Evolutionary conservation across 208 protist species (phyloP), one percentile per base, ranked within the genome.

Genomic region (Novymonas esmeraldas): DNA sequence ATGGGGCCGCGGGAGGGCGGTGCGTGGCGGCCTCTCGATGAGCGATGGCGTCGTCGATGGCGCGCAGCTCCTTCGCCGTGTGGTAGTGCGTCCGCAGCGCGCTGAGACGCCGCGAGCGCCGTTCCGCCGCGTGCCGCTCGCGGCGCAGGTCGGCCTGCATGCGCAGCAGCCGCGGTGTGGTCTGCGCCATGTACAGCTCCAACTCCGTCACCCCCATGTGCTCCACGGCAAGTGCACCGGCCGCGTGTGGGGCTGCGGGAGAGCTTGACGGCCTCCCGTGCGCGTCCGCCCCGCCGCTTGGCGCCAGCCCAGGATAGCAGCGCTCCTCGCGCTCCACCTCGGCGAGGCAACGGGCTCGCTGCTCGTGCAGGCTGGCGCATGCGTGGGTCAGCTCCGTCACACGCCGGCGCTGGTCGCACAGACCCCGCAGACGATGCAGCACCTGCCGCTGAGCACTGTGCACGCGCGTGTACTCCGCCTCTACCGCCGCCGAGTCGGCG

Each of bases 191-290:
- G 61, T 92, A 95, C 54, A 89, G 60, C 70, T 89, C 82, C 11
- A 95, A 68, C 70, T 95, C 89, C 26, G 85, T 89, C 22, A 77
- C 67, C 14, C 73, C 85, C 88, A 94, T 91, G 9, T 67, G 45
- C 20, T 84, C 78, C 11, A 86, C 57, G 6, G 75, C 24, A 28
- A 76, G 50, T 33, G 69, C 24, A 56, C 49, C 22, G 64, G 46
- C 11, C 28, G 26, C 41, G n/a, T 29, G 26, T 0, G 54, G 18
- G 26, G 36, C 39, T 1, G 24, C 22, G 11, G 38, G 2, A 26
- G 13, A 26, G 44, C 22, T 55, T 11, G 39, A 36, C 45, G 45
- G 9, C 1, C 44, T 20, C 2, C 10, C 38, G 13, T 29, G 14
- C 26, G 36, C 51, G 38, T 51, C 59, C 2, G 29, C 64, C 14